Conservation (phyloP, 1,284 basidiomycete species). For the Trichosporon sp. region DNA sequence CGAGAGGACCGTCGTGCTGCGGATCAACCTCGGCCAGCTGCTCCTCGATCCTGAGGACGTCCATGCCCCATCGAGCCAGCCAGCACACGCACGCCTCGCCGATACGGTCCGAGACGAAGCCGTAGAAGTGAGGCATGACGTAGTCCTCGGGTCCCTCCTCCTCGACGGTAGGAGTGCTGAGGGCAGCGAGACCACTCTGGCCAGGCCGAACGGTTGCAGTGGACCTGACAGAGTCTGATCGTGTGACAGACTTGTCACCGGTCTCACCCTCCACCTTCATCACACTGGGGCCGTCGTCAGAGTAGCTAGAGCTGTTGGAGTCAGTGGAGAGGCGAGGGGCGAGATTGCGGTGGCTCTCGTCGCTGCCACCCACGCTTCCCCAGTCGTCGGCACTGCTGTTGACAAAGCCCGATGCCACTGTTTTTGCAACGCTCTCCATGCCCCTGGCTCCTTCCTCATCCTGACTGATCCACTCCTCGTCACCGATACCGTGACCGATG, state of each 20-base stretch:
- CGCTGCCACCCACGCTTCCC: neutral
- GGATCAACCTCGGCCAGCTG: conserved; percentile 33
- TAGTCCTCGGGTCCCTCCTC: conserved; percentile 6
- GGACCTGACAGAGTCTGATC: conserved; percentile 25
- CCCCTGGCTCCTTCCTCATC: conserved; percentile 68
- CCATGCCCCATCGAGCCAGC: conserved; percentile 81
- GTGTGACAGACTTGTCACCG: conserved; percentile 13
- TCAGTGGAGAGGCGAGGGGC: conserved; percentile 26
- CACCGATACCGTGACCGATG: conserved; percentile 70
- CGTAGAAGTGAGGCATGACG: conserved; percentile 66
- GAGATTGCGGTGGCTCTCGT: neutral
- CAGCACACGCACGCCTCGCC: conserved; percentile 87
- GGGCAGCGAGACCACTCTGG: neutral
- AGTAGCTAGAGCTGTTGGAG: conserved; percentile 21
- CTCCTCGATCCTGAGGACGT: conserved; percentile 72
- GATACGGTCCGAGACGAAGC: conserved; percentile 80
- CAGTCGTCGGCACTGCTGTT: conserved; percentile 14
- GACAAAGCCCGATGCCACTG: conserved; percentile 44
- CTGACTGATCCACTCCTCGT: conserved; percentile 56
- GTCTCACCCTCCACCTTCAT: conserved; percentile 22
- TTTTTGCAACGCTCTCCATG: conserved; percentile 68
- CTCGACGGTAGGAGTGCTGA: conserved; percentile 16
- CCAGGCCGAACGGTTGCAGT: conserved; percentile 26
- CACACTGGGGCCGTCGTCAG: conserved; percentile 26
- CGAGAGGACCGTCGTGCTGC: conserved; percentile 30